phyloP scores from a whole-genome alignment of 441 rosid genomes.

The Metrosideros polymorpha region DNA sequence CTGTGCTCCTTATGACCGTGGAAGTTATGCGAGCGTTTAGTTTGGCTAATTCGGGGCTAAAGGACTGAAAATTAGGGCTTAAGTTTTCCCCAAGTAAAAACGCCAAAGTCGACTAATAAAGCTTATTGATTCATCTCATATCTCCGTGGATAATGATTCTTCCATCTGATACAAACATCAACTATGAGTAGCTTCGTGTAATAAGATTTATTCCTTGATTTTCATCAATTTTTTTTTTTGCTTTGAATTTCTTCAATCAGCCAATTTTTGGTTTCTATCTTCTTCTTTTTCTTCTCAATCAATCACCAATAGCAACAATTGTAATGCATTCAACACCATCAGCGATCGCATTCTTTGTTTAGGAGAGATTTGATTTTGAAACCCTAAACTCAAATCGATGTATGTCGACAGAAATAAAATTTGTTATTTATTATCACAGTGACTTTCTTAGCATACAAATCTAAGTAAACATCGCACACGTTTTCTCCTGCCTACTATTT shows the following conservation, averaged over 20 bases:
- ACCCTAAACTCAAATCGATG: background rate
- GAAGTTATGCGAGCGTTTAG: no score
- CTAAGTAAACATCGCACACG: background rate
- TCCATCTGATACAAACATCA: background rate
- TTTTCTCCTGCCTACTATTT: background rate
- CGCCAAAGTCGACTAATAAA: background rate
- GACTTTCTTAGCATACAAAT: background rate
- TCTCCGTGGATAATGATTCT: background rate
- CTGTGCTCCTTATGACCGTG: no score
- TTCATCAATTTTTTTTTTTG: no score
- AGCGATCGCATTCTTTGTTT: background rate
- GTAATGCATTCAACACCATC: background rate
- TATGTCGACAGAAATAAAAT: no score
- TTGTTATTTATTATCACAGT: no score
- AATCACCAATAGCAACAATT: fast-evolving
- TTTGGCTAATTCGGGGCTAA: background rate
- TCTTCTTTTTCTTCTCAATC: background rate
- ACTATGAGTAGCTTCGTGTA: background rate
- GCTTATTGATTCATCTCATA: background rate
- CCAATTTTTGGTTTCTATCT: background rate
- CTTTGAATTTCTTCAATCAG: no score
- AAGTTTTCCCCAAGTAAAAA: background rate
- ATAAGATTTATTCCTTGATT: background rate
- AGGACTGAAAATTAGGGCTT: background rate
- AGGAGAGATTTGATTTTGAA: background rate